These are phyloP conservation scores for Cytospora piceae DNA, from an alignment of 2,329 filamentous ascomycete genomes.

Conservation along the genomic window DNA sequence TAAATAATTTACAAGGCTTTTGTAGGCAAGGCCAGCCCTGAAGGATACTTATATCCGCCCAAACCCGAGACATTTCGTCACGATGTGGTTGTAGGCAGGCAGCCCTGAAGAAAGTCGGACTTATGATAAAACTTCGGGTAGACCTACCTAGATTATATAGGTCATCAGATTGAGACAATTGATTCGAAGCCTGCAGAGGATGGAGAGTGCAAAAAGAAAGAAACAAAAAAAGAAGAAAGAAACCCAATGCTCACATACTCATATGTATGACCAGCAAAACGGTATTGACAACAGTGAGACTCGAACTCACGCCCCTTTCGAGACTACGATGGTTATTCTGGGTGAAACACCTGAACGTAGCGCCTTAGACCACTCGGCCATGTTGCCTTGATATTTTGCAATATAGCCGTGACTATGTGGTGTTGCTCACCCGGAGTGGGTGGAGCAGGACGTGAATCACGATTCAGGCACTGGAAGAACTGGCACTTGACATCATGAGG, in stretches of 20 bases:
- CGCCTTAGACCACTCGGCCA: neutral
- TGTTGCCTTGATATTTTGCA: neutral
- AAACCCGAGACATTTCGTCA: neutral
- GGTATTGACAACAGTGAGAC: neutral
- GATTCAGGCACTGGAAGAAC: neutral
- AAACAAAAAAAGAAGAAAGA: neutral
- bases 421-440: neutral
- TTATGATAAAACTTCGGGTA: no score
- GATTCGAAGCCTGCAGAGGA: no score
- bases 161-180: neutral
- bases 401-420: neutral
- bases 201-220: no score
- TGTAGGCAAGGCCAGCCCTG: neutral
- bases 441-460: neutral
- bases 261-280: neutral
- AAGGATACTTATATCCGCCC: neutral
- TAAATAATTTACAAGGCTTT: no score
- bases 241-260: neutral
- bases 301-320: constrained; percentile 1
- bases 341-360: neutral
- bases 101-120: no score
- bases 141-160: neutral
- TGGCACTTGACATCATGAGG: neutral
- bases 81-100: neutral
- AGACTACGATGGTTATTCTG: neutral